Base-by-base conservation (phyloP, 148 eudicot genomes). In the Silene conica region DNA sequence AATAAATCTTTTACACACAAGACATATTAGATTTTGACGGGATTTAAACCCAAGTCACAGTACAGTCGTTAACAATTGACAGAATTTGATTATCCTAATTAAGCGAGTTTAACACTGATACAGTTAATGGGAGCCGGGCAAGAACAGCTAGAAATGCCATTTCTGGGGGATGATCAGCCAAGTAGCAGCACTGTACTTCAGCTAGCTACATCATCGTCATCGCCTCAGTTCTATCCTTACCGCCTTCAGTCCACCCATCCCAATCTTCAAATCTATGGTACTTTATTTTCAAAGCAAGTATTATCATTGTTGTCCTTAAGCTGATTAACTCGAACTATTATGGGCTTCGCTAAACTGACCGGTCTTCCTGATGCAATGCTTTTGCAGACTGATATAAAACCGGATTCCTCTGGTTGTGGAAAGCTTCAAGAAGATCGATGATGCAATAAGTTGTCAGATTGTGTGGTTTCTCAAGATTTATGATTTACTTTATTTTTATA, bases 221-320 rank as follows among this genome's bases (percentile, higher is more conserved):
- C 83, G 1, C 61, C 83, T 55, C 79, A 80, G 19, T 80, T 75
- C 45, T 80, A 22, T 73, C 80, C 76, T 43, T 76, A 67, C 70
- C 82, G 82, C 28, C 82, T 80, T 71, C 82, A 71, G 14, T 60
- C 79, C n/a, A 80, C 82, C 55, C 83, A 76, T 68, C 83, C 80
- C 19, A 80, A 80, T 56, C 76, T 80, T 34, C 83, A 76, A 65
- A 63, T 41, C 34, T 80, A 80, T 68, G 83, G 83, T 80, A 80
- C 69, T 41, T 14, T 25, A 2, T 18, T 56, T 34, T n/a, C n/a
- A n/a, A 34, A 3, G 41, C 41, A 1, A 34, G 2, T 34, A 34
- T 34, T 1, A 28, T 28, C 31, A 28, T 28, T 28, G 31, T 28
- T 34, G 41, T 34, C 41, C 5, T 34, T 5, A 34, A 34, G 41